Evolutionary conservation across 2,329 filamentous ascomycete species (phyloP).

Genomic region (Cercospora berteroae): DNA sequence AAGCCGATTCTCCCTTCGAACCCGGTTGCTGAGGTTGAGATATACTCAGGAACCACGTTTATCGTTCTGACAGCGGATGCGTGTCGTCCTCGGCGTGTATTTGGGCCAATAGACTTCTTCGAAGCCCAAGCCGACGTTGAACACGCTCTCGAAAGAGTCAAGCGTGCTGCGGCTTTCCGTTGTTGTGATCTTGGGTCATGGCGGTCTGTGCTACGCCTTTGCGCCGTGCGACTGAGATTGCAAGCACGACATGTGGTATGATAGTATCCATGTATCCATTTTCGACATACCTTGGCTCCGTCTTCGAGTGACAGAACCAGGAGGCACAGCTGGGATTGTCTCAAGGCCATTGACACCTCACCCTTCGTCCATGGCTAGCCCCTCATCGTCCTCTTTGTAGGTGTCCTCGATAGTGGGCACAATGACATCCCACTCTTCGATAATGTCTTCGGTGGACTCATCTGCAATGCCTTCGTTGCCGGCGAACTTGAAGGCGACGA

Average conservation of each 20-base stretch:
- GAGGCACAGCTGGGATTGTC: constrained; percentile 4
- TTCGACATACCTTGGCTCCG: not conserved
- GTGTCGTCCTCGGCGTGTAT: constrained; percentile 6
- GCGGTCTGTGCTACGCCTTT: not conserved
- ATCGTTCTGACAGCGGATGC: constrained; percentile 17
- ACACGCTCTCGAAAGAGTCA: not conserved
- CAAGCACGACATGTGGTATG: not conserved
- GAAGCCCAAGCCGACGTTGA: constrained; percentile 8
- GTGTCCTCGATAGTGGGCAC: constrained; percentile 37
- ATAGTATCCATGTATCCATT: not conserved
- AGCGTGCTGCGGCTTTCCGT: constrained; percentile 12
- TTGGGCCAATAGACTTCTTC: constrained; percentile 9
- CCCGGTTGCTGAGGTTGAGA: constrained; percentile 7
- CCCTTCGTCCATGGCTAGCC: constrained; percentile 25
- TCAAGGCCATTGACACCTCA: constrained; percentile 16
- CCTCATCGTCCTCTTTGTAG: constrained; percentile 33
- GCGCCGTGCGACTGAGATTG: not conserved
- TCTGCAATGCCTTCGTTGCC: constrained; percentile 24
- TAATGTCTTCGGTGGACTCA: constrained; percentile 21
- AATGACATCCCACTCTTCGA: constrained; percentile 36
- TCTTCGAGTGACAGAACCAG: not conserved
- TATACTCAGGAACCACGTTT: constrained; percentile 16
- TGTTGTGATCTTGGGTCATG: not conserved
- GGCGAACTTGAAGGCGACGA: constrained; percentile 40
- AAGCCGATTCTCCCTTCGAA: not conserved